Percentiles rank a stretch among this genome's conserved stretches.
Conservation (phyloP, 371 early-diverging fungal species). For the Syncephalastrum contaminatum region DNA sequence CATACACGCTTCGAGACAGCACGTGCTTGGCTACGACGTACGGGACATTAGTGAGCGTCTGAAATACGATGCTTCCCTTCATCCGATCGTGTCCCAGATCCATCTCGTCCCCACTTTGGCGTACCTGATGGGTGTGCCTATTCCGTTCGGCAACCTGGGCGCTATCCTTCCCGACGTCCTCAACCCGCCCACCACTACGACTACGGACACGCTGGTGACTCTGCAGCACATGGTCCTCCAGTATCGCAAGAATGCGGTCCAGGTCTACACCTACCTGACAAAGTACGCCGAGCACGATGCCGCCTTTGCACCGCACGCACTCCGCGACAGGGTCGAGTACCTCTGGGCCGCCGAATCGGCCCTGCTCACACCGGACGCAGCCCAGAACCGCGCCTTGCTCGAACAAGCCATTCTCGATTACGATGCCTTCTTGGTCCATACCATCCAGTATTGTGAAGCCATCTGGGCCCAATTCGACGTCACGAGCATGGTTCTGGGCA, state of each 20-base stretch:
- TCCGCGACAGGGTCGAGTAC: slow-evolving; percentile 20
- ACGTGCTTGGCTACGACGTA: slow-evolving; percentile 24
- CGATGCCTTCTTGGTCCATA: slow-evolving; percentile 60
- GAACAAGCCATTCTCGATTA: slow-evolving; percentile 49
- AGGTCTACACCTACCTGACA: slow-evolving; percentile 72
- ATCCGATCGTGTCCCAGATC: slow-evolving; percentile 72
- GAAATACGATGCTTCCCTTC: slow-evolving; percentile 22
- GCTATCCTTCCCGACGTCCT: slow-evolving; percentile 75
- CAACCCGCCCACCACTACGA: slow-evolving; percentile 11
- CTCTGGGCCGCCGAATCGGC: slow-evolving; percentile 23
- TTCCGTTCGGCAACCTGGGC: slow-evolving; percentile 87
- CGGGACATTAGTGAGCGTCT: slow-evolving; percentile 17
- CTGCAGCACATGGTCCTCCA: slow-evolving; percentile 56
- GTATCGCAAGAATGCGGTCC: slow-evolving; percentile 73
- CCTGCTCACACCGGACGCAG: neutral
- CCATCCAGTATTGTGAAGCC: slow-evolving; percentile 70
- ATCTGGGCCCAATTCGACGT: slow-evolving; percentile 95
- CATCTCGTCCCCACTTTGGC: slow-evolving; percentile 82
- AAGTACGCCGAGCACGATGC: slow-evolving; percentile 42
- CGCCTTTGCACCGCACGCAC: slow-evolving; percentile 27
- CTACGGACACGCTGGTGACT: slow-evolving; percentile 23
- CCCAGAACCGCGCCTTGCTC: slow-evolving; percentile 12
- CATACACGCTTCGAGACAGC: slow-evolving; percentile 23
- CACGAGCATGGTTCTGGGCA: slow-evolving; percentile 61
- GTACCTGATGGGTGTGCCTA: slow-evolving; percentile 69